phyloP scores from a whole-genome alignment of 129 eudicot species.

The Flaveria trinervia region DNA sequence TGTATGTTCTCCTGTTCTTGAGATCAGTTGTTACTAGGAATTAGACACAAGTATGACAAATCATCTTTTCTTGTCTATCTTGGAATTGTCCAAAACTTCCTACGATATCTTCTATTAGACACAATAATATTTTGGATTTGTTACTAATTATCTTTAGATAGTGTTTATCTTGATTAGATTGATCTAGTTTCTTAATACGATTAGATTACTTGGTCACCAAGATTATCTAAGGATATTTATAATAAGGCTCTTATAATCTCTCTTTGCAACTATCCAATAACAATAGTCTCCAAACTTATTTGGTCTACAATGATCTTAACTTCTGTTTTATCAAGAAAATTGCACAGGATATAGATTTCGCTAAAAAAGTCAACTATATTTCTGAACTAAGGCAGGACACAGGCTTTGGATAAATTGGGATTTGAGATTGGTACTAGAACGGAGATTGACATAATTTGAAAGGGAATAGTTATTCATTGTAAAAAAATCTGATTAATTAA shows the following conservation, averaged over 20 bases:
- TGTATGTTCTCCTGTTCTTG: too few relatives aligned
- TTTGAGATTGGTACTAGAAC: conserved; percentile 8
- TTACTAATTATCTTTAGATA: not conserved
- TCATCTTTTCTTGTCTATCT: not conserved
- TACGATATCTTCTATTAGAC: not conserved
- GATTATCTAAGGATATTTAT: not conserved
- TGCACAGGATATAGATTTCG: not conserved
- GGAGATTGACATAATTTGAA: not conserved
- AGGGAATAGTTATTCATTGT: conserved; percentile 6
- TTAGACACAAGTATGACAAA: not conserved
- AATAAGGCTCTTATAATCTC: not conserved
- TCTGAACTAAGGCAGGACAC: not conserved
- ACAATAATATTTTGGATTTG: not conserved
- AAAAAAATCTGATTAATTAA: not conserved
- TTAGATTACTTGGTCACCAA: not conserved
- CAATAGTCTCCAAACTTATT: not conserved
- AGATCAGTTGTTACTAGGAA: too few relatives aligned
- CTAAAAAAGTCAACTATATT: not conserved
- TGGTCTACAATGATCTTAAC: not conserved
- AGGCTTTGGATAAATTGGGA: not conserved
- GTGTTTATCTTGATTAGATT: not conserved
- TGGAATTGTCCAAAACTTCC: not conserved
- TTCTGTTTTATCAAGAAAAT: not conserved
- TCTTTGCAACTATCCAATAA: not conserved
- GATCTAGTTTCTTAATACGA: not conserved